These are phyloP conservation scores for Podospora pseudoanserina DNA, from an alignment of 495 filamentous ascomycete species.

Conservation along the genomic window DNA sequence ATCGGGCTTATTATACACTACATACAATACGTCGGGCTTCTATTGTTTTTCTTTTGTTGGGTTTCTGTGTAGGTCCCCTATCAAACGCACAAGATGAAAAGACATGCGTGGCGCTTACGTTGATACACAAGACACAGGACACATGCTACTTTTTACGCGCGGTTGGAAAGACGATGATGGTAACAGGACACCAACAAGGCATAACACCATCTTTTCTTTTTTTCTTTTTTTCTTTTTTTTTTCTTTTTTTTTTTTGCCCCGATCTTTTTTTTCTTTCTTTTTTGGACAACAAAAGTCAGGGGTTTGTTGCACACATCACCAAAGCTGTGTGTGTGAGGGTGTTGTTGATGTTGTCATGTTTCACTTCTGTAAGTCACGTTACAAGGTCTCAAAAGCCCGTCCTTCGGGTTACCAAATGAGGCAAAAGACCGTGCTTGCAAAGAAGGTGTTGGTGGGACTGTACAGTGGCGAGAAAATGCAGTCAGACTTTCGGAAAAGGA, in stretches of 20 bases:
- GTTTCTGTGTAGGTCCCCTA: background rate
- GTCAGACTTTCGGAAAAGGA: background rate
- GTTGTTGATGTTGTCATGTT: background rate
- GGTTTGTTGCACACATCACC: background rate
- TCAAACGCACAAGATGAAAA: background rate
- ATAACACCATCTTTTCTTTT: background rate
- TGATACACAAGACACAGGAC: background rate
- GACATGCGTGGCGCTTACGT: background rate
- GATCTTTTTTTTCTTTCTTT: background rate
- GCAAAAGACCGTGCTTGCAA: constrained; percentile 1
- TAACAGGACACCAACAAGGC: background rate
- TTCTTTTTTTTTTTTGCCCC: background rate
- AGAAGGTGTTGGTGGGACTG: background rate
- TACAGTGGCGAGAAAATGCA: background rate
- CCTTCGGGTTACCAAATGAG: background rate
- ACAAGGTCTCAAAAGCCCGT: background rate
- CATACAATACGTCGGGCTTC: background rate
- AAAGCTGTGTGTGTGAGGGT: background rate
- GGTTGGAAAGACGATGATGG: background rate
- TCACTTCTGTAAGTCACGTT: background rate
- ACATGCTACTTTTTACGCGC: background rate
- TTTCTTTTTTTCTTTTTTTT: background rate
- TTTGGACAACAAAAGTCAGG: background rate
- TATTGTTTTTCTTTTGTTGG: background rate
- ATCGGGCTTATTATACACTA: background rate